phyloP scores from a whole-genome alignment of 169 alveolate species.

The Cryptosporidium muris region DNA sequence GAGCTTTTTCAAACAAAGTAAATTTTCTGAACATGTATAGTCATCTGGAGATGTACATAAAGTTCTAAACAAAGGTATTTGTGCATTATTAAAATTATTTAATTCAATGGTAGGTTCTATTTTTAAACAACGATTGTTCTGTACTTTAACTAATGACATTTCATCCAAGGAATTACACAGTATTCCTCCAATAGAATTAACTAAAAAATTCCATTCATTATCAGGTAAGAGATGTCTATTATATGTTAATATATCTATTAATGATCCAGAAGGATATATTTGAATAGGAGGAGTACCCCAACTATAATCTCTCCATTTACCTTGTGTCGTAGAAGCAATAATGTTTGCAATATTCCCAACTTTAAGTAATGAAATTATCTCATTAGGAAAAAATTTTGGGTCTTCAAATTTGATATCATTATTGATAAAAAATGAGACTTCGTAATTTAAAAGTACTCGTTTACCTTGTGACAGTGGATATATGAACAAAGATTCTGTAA shows the following conservation, averaged over 20 bases:
- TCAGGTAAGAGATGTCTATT: conserved; percentile 1
- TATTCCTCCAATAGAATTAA: conserved; percentile 4
- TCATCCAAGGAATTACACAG: conserved; percentile 50
- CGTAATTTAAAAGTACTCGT: conserved; percentile 24
- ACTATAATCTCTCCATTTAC: conserved; percentile 33
- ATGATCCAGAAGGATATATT: conserved; percentile 28
- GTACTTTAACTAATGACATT: not conserved
- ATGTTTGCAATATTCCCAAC: not conserved
- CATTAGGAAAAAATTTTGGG: conserved; percentile 12
- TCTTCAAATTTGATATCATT: not conserved
- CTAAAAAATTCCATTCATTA: conserved; percentile 1
- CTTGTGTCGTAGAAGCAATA: conserved; percentile 36
- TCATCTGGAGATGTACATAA: conserved; percentile 42
- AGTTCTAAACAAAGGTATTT: not conserved
- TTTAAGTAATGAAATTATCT: conserved; percentile 3
- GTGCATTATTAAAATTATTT: not conserved
- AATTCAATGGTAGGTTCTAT: not conserved
- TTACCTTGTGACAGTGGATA: conserved; percentile 28
- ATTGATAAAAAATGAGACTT: conserved; percentile 11
- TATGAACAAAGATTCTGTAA: conserved; percentile 4
- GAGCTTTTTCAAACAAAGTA: conserved; percentile 44
- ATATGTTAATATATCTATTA: not conserved
- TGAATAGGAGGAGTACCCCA: conserved; percentile 60
- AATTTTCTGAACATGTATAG: conserved; percentile 26
- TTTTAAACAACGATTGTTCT: conserved; percentile 25